Evolutionary conservation across 1,284 basidiomycete species (phyloP), one percentile per base, ranked within the genome.

Genomic region (Ceratobasidium sp.): DNA sequence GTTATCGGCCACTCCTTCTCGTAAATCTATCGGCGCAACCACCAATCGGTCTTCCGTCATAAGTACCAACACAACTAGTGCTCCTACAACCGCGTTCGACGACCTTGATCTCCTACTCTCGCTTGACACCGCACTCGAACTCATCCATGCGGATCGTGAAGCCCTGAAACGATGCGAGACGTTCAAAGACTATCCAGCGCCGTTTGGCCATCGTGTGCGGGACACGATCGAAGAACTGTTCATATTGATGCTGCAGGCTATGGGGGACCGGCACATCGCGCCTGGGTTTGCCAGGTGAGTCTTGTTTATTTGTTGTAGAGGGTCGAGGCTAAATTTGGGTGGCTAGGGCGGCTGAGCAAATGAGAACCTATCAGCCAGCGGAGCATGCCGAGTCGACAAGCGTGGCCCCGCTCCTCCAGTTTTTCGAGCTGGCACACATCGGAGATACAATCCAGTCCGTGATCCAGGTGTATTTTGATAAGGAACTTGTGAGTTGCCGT

Each of bases 381-480:
- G 93, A 95, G 77, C 92, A 95, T 79, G 88, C 90, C 71, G 88
- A 88, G 71, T 91, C 89, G 19, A 89, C 87, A 31, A 90, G 88
- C 74, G 95, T 98, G 0, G 94, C 95, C 0, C 96, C 97, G 0
- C 83, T 99, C 0, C 84, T 98, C 56, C 96, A 98, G 82, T 99
- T 99, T 83, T 98, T 99, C 79, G 97, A 98, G 84, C 86, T 99
- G 19, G 96, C 98, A 0, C 97, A 99, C 83, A 86, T 98, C 19
- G 98, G 95, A 0, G 97, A 99, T 81, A 99, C 95, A 22, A 98
- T 99, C 65, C 94, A 96, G 83, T 94, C 92, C 34, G 98, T 99
- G 90, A 90, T 98, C 1, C 95, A 98, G 78, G 97, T 98, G 0
- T 99, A 97, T 82, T 99, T 96, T 80, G 96, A 98, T 80, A 96